phyloP scores from a whole-genome alignment of 176 grass and related monocot species.

The maize (Zea mays) region Zm-B73-REFERENCE-NAM-5.0 NC_050104.1:13690001-13690500 shows the following conservation, averaged over 20 bases:
- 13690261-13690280: slow-evolving; percentile 60
- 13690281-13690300: slow-evolving; percentile 61
- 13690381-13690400: slow-evolving; percentile 30
- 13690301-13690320: slow-evolving; percentile 94
- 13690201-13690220: slow-evolving; percentile 65
- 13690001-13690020: slow-evolving; percentile 27
- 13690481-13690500: slow-evolving; percentile 7
- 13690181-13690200: slow-evolving; percentile 63
- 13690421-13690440: slow-evolving; percentile 67
- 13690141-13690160: slow-evolving; percentile 35
- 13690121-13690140: slow-evolving; percentile 52
- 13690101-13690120: slow-evolving; percentile 79
- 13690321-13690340: slow-evolving; percentile 86
- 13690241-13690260: slow-evolving; percentile 58
- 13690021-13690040: slow-evolving; percentile 69
- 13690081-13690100: slow-evolving; percentile 43
- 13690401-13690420: slow-evolving; percentile 35
- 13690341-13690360: slow-evolving; percentile 34
- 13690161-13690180: slow-evolving; percentile 52
- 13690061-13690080: slow-evolving; percentile 21
- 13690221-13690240: slow-evolving; percentile 37
- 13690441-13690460: slow-evolving; percentile 76
- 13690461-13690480: slow-evolving; percentile 7
- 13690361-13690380: slow-evolving; percentile 2
- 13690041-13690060: slow-evolving; percentile 32